A percentile compares a stretch with the other conserved stretches of the same genome.
phyloP scores from a whole-genome alignment of 306 rosid species.

The Vigna nakashimae region DNA sequence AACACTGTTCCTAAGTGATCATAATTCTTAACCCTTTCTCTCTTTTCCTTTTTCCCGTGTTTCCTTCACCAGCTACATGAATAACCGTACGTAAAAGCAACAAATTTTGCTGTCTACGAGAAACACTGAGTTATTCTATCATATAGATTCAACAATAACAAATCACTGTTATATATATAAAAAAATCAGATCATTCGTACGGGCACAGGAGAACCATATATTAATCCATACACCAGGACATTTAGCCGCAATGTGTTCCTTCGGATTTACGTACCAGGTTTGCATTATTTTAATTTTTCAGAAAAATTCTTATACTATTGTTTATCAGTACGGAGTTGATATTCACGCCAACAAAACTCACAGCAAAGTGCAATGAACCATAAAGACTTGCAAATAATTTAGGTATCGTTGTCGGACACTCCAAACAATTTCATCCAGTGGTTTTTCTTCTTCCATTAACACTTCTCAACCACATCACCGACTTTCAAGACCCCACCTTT shows the following conservation, averaged over 20 bases:
- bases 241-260: slow-evolving; percentile 15
- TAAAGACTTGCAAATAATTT: slow-evolving; percentile 6
- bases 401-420: slow-evolving; percentile 23
- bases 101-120: not conserved
- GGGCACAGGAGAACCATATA: not conserved
- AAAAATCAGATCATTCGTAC: not conserved
- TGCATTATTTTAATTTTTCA: not conserved
- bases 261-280: not conserved
- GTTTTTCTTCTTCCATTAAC: slow-evolving; percentile 8
- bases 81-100: not conserved
- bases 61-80: not conserved
- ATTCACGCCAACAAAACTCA: slow-evolving; percentile 9
- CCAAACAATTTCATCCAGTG: not conserved
- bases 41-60: not conserved
- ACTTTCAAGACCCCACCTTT: slow-evolving; percentile 15
- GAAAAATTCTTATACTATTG: not conserved
- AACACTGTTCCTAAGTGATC: not conserved
- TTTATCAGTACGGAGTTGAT: not conserved
- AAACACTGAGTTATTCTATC: not conserved
- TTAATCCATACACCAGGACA: not conserved
- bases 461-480: slow-evolving; percentile 16
- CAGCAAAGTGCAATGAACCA: slow-evolving; percentile 24
- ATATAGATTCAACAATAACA: not conserved
- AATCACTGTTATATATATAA: not conserved
- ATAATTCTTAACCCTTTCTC: not conserved